phyloP scores from a whole-genome alignment of 1,284 basidiomycete species.

The Sporisorium scitamineum region DNA sequence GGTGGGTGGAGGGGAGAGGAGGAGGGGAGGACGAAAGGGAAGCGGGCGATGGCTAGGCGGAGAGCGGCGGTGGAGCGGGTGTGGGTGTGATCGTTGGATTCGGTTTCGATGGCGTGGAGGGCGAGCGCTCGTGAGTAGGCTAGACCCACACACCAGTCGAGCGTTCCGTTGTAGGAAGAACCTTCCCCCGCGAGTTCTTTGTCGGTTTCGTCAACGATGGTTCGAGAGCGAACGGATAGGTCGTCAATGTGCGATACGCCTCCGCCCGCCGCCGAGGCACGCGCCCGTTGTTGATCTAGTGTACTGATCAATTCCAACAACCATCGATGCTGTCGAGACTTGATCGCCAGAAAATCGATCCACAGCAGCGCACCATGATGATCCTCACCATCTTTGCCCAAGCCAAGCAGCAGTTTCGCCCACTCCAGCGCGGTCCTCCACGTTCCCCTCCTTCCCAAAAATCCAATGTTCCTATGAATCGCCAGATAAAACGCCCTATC shows the following conservation, averaged over 20 bases:
- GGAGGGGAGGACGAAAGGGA: conserved; percentile 55
- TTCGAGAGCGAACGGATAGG: conserved; percentile 40
- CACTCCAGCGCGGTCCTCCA: conserved; percentile 68
- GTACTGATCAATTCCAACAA: conserved; percentile 53
- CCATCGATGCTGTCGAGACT: conserved; percentile 61
- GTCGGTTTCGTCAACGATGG: conserved; percentile 47
- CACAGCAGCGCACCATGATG: conserved; percentile 67
- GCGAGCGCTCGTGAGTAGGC: conserved; percentile 60
- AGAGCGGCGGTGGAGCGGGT: conserved; percentile 48
- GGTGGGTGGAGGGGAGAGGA: too few species aligned
- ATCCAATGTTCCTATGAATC: conserved; percentile 62
- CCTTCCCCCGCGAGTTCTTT: conserved; percentile 45
- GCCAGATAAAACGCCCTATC: conserved; percentile 66
- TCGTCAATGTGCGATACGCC: conserved; percentile 31
- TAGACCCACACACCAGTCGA: conserved; percentile 66
- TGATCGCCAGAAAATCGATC: conserved; percentile 68
- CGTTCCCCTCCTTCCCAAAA: conserved; percentile 62
- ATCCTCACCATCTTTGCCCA: conserved; percentile 58
- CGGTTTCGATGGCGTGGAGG: conserved; percentile 54
- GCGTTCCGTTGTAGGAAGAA: conserved; percentile 34
- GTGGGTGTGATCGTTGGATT: conserved; percentile 49
- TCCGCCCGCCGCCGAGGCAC: background rate
- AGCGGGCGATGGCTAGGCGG: conserved; percentile 58
- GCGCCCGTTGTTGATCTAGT: conserved; percentile 50
- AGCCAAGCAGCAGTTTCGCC: conserved; percentile 62